These are phyloP conservation scores for Phytophthora aleatoria DNA, from an alignment of 352 stramenopile species.

Conservation along the genomic window DNA sequence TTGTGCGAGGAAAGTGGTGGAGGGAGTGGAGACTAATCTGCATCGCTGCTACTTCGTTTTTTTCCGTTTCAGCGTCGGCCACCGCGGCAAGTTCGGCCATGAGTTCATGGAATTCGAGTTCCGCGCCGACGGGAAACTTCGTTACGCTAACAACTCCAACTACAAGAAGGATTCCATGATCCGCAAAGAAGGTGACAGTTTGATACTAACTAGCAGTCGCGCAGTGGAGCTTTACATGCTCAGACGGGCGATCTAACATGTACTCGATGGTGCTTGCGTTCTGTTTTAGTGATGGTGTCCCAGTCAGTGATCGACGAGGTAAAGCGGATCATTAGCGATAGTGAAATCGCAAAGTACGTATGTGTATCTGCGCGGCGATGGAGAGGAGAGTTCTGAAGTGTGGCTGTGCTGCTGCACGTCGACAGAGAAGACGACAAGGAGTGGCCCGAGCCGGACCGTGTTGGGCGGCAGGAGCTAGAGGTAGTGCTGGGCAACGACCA, in stretches of 20 bases:
- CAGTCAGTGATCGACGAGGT: constrained; percentile 93
- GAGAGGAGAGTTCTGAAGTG: constrained; percentile 1
- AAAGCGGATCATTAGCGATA: constrained; percentile 93
- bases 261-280: neutral
- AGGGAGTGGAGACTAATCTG: neutral
- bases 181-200: constrained; percentile 91
- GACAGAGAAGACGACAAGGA: constrained; percentile 93
- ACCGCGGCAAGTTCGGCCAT: constrained; percentile 96
- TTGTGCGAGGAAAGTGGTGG: neutral
- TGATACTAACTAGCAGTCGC: neutral
- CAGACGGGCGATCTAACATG: constrained; percentile 1
- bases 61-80: constrained; percentile 81
- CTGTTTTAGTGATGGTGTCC: constrained; percentile 82
- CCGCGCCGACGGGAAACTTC: constrained; percentile 87
- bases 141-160: constrained; percentile 98
- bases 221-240: neutral
- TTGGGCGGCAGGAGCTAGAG: constrained; percentile 96
- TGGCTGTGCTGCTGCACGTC: constrained; percentile 10
- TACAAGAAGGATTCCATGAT: constrained; percentile 99
- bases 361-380: neutral
- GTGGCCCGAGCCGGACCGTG: constrained; percentile 94
- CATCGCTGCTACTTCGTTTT: neutral
- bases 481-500: constrained; percentile 95
- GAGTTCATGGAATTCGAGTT: constrained; percentile 99
- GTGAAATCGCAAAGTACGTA: constrained; percentile 89